Conservation (phyloP, 345 rosid species). For the Eucalyptus coolabah region DNA sequence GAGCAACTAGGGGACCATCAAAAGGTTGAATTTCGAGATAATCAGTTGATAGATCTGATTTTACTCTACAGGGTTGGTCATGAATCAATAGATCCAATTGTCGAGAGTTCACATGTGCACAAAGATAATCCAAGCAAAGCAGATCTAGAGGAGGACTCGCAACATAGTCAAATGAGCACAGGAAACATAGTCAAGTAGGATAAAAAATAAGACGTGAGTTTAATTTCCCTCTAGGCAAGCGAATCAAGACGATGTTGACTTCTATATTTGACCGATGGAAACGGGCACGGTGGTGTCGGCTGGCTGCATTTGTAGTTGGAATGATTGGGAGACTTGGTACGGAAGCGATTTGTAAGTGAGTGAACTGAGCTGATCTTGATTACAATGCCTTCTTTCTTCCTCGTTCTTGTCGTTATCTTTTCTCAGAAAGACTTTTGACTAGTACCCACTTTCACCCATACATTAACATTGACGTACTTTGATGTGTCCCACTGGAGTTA, state of each 20-base stretch:
- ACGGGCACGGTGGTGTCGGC: fast-evolving
- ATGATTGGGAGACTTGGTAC: too few relatives aligned
- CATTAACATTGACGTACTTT: too few relatives aligned
- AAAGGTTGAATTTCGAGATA: background rate
- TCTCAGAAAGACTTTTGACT: fast-evolving
- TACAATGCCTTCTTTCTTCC: too few relatives aligned
- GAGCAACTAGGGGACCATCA: background rate
- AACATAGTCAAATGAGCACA: background rate
- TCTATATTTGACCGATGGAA: too few relatives aligned
- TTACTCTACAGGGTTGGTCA: background rate
- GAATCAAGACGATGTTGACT: background rate
- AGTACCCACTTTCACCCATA: too few relatives aligned
- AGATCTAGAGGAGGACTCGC: background rate
- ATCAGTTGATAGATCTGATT: background rate
- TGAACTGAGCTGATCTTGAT: too few relatives aligned
- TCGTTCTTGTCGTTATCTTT: too few relatives aligned
- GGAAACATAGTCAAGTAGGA: background rate
- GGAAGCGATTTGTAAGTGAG: too few relatives aligned
- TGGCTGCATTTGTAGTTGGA: too few relatives aligned
- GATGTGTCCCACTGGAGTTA: too few relatives aligned
- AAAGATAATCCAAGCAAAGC: background rate
- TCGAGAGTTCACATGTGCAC: background rate
- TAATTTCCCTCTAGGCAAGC: background rate
- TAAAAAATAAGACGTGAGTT: background rate
- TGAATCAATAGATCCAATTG: background rate